phyloP scores from a whole-genome alignment of 2,329 filamentous ascomycete species.

The Cercospora citrullina region DNA sequence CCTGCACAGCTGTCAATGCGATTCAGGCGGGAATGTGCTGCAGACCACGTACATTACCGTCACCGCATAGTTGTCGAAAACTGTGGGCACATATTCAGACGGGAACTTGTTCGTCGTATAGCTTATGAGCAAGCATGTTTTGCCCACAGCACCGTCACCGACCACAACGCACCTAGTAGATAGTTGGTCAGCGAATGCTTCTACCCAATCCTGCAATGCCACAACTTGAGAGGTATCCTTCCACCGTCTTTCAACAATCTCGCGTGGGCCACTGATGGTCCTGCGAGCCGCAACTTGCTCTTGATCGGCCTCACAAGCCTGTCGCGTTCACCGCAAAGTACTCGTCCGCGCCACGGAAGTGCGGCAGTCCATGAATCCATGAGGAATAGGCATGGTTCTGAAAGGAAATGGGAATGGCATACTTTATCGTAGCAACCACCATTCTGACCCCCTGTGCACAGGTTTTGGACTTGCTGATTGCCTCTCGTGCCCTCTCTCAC shows the following conservation, averaged over 20 bases:
- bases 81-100: conserved; percentile 98
- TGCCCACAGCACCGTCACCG: conserved; percentile 98
- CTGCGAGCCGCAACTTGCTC: not conserved
- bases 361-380: conserved; percentile 5
- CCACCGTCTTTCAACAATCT: not conserved
- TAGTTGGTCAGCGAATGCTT: conserved; percentile 20
- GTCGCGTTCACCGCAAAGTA: conserved; percentile 10
- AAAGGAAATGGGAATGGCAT: conserved; percentile 16
- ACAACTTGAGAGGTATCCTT: conserved; percentile 11
- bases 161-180: conserved; percentile 87
- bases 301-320: not conserved
- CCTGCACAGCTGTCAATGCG: conserved; percentile 55
- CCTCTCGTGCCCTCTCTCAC: conserved; percentile 11
- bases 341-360: conserved; percentile 2
- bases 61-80: conserved; percentile 99
- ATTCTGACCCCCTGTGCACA: conserved; percentile 27
- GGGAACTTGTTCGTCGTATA: conserved; percentile 99
- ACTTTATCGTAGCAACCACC: conserved; percentile 40
- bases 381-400: not conserved
- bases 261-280: conserved; percentile 1
- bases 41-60: conserved; percentile 72
- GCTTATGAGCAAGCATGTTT: conserved; percentile 97
- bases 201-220: conserved; percentile 7
- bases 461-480: not conserved
- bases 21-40: not conserved